Evolutionary conservation across 2,329 filamentous ascomycete species (phyloP).

Genomic region (Neophaeococcomyces mojaviensis): DNA sequence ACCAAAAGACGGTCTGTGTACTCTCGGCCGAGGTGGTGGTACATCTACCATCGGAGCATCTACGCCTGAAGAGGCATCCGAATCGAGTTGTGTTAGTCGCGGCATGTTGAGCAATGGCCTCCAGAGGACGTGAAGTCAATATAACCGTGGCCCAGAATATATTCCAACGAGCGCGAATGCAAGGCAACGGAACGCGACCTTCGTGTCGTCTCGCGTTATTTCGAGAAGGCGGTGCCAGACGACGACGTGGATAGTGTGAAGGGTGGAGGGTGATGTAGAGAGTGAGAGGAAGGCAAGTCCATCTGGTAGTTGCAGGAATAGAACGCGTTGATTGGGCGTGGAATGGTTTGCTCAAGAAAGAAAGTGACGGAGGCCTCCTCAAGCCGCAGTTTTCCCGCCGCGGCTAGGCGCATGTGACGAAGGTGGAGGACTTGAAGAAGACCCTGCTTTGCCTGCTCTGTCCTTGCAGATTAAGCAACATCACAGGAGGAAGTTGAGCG

Average conservation of each 20-base stretch:
- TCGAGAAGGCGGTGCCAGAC: too few species aligned
- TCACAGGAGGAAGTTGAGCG: too few species aligned
- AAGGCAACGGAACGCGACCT: too few species aligned
- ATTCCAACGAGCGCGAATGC: neutral
- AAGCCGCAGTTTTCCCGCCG: too few species aligned
- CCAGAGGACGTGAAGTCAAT: neutral
- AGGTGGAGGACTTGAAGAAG: neutral
- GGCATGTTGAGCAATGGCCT: constrained; percentile 29
- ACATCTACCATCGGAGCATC: constrained; percentile 43
- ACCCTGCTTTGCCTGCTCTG: too few species aligned
- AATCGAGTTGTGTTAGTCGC: constrained; percentile 26
- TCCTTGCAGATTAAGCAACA: too few species aligned
- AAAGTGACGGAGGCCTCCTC: constrained; percentile 34
- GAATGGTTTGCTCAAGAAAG: too few species aligned
- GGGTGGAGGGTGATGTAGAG: constrained; percentile 10
- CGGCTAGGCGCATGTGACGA: neutral
- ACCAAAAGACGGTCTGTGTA: constrained; percentile 22
- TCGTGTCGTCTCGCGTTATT: too few species aligned
- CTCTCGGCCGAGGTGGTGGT: constrained; percentile 11
- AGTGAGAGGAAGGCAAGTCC: constrained; percentile 2
- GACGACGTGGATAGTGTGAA: neutral
- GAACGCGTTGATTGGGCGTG: constrained; percentile 45
- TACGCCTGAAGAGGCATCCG: constrained; percentile 36
- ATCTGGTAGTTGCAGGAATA: constrained; percentile 49
- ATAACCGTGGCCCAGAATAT: neutral